Base-by-base conservation (phyloP, 2,329 filamentous ascomycete genomes). In the Penicillium sp. region DNA sequence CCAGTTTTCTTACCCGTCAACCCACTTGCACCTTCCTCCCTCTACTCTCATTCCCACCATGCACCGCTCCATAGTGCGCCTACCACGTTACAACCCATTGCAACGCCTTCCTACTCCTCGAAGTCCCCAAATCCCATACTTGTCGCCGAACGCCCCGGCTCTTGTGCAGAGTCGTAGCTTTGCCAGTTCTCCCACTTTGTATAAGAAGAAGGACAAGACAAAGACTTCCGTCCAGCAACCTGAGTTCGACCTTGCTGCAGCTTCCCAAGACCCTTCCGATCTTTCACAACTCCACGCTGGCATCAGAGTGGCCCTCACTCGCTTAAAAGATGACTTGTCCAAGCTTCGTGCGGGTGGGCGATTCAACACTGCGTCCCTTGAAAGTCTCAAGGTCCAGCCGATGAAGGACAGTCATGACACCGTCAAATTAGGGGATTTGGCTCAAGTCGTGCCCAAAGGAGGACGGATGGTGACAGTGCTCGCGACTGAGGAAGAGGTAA, bases 391-490 rank as follows among this genome's bases (percentile, higher is more conserved):
- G 25, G 81, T 86, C n/a, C 68, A 75, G 34, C 54, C 83, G 33
- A 71, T 67, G 43, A 78, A 81, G 65, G 63, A 63, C 14, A 54
- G 38, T 15, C 78, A 75, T 43, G 69, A 76, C 43, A 76, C 64
- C 2, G 71, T 77, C 33, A 72, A 68, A 47, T 53, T 87, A 35
- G 73, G 75, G 7, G 81, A 85, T 56, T 56, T 87, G 41, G 83
- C 81, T 2, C 82, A 84, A 57, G 79, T 86, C 11, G 70, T 86
- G 26, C 79, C 80, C 0, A 81, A 82, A 54, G 81, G 75, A 17
- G 73, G 81, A 8, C 65, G 81, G 39, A 73, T 72, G 51, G 61
- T 85, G 19, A 76, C 78, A 43, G 69, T 86, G n/a, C 60, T 84
- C 15, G 79, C 78, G 26, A 77, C 80, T 10, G 83, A 86, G 55